Base-by-base conservation (phyloP, 2,329 filamentous ascomycete genomes). In the Colletotrichum nymphaeae region DNA sequence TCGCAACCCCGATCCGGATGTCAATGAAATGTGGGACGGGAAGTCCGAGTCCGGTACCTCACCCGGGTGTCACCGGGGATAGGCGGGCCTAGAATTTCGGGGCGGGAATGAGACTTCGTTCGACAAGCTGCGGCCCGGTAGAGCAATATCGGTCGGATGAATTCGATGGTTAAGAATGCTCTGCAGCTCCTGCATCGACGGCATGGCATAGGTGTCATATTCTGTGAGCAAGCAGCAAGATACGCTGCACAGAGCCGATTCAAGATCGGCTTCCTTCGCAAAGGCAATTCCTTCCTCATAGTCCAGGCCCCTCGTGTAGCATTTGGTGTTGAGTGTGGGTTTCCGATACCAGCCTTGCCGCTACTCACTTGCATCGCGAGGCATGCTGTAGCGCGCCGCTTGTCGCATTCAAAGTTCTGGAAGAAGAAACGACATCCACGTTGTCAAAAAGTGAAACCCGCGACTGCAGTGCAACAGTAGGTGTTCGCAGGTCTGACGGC, bases 381-480 rank as follows among this genome's bases (percentile, higher is more conserved):
- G 3, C 32, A 37, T 14, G 60, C 26, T 66, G 28, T 28, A 26
- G 19, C 30, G 32, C 7, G 52, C 11, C 5, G 24, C 24, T 46
- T 5, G 55, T 35, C 42, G 42, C 26, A n/a, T 55, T 49, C 55
- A 28, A 62, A 70, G 22, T 57, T 56, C n/a, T 35, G 22, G 14
- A 30, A 57, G 8, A 60, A 62, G 46, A 55, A 37, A 70, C 19
- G 32, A 52, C 3, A 60, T 22, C 37, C 46, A 63, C 53, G 60
- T 66, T 62, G 67, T 35, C 56, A 14, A 62, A 62, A 19, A 19
- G 60, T 73, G 70, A 73, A 65, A 73, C 70, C 28, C 28, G 14
- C 46, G 55, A 42, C 35, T 52, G 67, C 24, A 16, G 67, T 70
- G 56, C 71, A 58, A 70, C 59, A 30, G 22, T 56, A 62, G 60